These are phyloP conservation scores for Chaetomium fimeti DNA, from an alignment of 495 filamentous ascomycete species.

Conservation along the genomic window DNA sequence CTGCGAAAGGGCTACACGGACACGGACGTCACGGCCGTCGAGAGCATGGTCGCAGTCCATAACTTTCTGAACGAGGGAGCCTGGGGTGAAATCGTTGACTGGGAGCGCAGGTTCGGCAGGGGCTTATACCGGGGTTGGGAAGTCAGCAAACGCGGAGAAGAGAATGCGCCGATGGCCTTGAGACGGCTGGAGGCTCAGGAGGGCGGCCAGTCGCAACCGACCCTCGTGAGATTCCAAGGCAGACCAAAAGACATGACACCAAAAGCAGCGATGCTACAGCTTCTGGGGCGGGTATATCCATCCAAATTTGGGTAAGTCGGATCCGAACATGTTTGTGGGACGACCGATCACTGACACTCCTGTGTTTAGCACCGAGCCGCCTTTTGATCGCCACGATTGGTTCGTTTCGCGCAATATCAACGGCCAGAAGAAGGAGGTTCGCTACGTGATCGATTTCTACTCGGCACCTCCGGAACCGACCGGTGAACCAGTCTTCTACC, in stretches of 20 bases:
- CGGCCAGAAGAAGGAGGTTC: constrained; percentile 66
- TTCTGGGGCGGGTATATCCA: constrained; percentile 77
- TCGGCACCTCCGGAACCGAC: constrained; percentile 79
- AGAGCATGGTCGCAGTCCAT: constrained; percentile 94
- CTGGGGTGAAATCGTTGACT: constrained; percentile 87
- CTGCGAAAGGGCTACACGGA: constrained; percentile 93
- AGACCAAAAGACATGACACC: constrained; percentile 85
- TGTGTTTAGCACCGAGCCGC: constrained; percentile 63
- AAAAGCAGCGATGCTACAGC: constrained; percentile 77
- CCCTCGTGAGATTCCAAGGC: constrained; percentile 81
- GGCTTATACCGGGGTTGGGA: constrained; percentile 72
- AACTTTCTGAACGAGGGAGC: constrained; percentile 98
- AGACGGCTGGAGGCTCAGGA: constrained; percentile 39
- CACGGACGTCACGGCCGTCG: constrained; percentile 88
- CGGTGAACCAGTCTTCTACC: constrained; percentile 92
- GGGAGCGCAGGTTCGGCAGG: constrained; percentile 80
- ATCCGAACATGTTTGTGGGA: constrained; percentile 4
- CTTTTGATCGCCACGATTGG: constrained; percentile 99
- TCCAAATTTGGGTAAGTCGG: constrained; percentile 64
- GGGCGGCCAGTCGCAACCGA: constrained; percentile 53
- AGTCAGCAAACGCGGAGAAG: constrained; percentile 71
- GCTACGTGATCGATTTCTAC: constrained; percentile 99
- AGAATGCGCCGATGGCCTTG: constrained; percentile 39
- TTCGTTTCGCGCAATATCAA: constrained; percentile 70
- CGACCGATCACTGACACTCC: neutral